Evolutionary conservation across 768 basidiomycete genomes (phyloP).

Genomic region (Crepidotus variabilis): DNA sequence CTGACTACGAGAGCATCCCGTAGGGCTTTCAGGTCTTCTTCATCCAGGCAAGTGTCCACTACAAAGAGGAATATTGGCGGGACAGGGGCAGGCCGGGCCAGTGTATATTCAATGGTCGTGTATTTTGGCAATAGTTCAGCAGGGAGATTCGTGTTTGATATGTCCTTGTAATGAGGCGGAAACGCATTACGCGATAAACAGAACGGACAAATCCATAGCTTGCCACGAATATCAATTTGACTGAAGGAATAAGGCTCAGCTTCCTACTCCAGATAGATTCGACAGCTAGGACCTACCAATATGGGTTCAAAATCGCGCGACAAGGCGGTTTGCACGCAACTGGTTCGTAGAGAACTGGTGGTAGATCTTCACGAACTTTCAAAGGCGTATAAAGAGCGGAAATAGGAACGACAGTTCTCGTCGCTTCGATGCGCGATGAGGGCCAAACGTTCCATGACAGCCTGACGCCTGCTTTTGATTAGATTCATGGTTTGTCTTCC

Average conservation of each 20-base stretch:
- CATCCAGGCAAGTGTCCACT: slow-evolving; percentile 94
- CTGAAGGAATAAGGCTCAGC: slow-evolving; percentile 36
- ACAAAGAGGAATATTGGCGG: slow-evolving; percentile 98
- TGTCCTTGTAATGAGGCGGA: slow-evolving; percentile 98
- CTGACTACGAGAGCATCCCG: slow-evolving; percentile 94
- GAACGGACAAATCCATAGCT: slow-evolving; percentile 99
- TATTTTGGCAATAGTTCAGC: slow-evolving; percentile 96
- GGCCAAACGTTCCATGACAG: slow-evolving; percentile 99
- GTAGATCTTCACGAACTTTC: slow-evolving; percentile 90
- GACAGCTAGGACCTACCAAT: slow-evolving; percentile 63
- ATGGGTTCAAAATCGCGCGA: slow-evolving; percentile 95
- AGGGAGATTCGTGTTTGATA: slow-evolving; percentile 94
- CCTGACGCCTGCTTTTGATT: slow-evolving; percentile 63
- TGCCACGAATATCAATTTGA: slow-evolving; percentile 97
- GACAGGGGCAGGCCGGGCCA: slow-evolving; percentile 83
- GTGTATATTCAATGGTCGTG: slow-evolving; percentile 99
- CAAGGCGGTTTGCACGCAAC: slow-evolving; percentile 98
- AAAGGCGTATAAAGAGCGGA: slow-evolving; percentile 96
- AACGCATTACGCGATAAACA: slow-evolving; percentile 96
- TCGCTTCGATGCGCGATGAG: slow-evolving; percentile 96
- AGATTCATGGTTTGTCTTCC: background rate
- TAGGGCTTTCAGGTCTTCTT: slow-evolving; percentile 93
- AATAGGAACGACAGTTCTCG: slow-evolving; percentile 95
- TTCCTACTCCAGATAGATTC: background rate
- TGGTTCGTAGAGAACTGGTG: slow-evolving; percentile 95